phyloP scores from a whole-genome alignment of 345 rosid species.

The Tarenaya hassleriana region DNA sequence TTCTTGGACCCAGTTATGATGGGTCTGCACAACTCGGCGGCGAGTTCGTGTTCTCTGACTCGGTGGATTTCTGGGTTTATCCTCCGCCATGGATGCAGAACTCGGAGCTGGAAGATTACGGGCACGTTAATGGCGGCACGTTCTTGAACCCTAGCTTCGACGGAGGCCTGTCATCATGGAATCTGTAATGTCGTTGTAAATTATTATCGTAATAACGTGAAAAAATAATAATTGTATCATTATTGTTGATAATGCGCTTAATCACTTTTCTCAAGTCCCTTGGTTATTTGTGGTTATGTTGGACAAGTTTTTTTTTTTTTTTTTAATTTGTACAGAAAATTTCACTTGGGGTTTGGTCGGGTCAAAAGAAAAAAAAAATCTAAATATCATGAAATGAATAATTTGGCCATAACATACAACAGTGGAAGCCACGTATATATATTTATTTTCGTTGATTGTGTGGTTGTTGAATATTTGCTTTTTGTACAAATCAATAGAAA shows the following conservation, averaged over 20 bases:
- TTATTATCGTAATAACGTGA: neutral
- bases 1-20: constrained; percentile 44
- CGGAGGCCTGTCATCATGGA: constrained; percentile 23
- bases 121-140: constrained; percentile 15
- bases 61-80: constrained; percentile 38
- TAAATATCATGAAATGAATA: constrained; percentile 16
- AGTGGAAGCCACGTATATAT: constrained; percentile 23
- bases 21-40: constrained; percentile 26
- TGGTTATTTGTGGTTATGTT: neutral
- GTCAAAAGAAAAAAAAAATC: constrained; percentile 16
- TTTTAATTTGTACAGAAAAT: constrained; percentile 26
- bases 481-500: too few species aligned
- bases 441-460: neutral
- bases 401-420: neutral
- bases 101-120: constrained; percentile 34
- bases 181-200: constrained; percentile 11
- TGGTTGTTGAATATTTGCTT: neutral
- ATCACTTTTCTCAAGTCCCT: constrained; percentile 14
- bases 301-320: constrained; percentile 8
- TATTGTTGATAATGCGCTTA: constrained; percentile 12
- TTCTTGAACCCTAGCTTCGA: constrained; percentile 18
- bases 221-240: constrained; percentile 5
- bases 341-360: constrained; percentile 26
- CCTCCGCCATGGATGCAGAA: constrained; percentile 42
- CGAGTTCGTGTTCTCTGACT: constrained; percentile 47